phyloP scores from a whole-genome alignment of 2,329 filamentous ascomycete species.

The Calonectria pauciramosa region DNA sequence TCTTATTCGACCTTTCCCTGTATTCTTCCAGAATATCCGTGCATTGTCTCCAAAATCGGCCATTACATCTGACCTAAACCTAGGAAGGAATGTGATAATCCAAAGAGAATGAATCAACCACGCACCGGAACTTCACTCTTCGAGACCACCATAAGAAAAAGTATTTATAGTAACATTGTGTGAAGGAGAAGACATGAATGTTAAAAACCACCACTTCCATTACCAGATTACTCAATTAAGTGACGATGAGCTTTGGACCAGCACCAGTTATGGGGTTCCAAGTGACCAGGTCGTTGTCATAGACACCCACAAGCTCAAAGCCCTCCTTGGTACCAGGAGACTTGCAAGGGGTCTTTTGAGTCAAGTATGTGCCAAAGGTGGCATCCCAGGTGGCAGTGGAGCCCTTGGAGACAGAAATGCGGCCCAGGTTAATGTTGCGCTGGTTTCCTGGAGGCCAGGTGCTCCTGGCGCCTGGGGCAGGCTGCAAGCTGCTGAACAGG shows the following conservation, averaged over 20 bases:
- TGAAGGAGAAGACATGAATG: conserved; percentile 12
- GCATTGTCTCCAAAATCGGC: not conserved
- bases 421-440: conserved; percentile 42
- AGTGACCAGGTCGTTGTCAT: conserved; percentile 31
- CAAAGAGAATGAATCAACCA: not conserved
- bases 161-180: not conserved
- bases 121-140: too few species aligned
- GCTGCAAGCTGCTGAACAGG: conserved; percentile 42
- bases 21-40: not conserved
- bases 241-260: conserved; percentile 34
- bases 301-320: conserved; percentile 39
- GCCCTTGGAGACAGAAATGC: conserved; percentile 20
- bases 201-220: not conserved
- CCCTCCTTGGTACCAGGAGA: conserved; percentile 30
- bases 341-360: conserved; percentile 34
- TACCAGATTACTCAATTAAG: conserved; percentile 2
- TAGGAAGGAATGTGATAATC: not conserved
- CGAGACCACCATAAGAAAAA: not conserved
- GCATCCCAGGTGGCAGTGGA: conserved; percentile 32
- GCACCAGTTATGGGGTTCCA: conserved; percentile 30
- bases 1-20: too few species aligned
- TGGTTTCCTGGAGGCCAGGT: conserved; percentile 45
- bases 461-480: conserved; percentile 36
- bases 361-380: conserved; percentile 34
- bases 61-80: not conserved